A percentile compares a stretch with the other conserved stretches of the same genome.
phyloP scores from a whole-genome alignment of 169 alveolate species.

The Cystoisospora suis region DNA sequence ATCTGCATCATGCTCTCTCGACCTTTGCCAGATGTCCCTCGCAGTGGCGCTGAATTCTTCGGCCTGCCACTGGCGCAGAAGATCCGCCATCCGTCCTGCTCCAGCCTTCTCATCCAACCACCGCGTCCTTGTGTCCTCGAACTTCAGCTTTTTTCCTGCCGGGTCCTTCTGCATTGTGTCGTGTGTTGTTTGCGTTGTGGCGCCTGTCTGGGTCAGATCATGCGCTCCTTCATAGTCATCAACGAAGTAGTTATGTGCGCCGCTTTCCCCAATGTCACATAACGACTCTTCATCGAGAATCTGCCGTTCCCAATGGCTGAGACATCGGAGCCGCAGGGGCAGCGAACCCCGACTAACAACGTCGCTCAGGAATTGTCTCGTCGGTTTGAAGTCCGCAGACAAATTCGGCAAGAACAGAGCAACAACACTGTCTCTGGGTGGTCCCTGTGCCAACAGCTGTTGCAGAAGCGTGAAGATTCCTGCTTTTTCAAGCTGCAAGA shows the following conservation, averaged over 20 bases:
- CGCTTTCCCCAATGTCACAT: background rate
- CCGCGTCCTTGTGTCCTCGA: background rate
- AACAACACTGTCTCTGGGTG: background rate
- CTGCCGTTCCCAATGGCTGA: background rate
- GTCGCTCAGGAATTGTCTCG: background rate
- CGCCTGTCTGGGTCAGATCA: background rate
- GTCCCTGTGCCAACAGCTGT: background rate
- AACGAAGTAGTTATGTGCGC: background rate
- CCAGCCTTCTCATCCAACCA: background rate
- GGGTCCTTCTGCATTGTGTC: background rate
- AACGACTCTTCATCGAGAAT: background rate
- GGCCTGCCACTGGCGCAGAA: background rate
- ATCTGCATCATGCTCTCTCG: background rate
- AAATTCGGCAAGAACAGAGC: background rate
- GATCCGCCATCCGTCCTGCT: background rate
- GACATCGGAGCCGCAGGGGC: background rate
- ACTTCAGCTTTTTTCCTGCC: background rate
- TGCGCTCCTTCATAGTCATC: background rate
- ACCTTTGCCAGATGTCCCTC: no score
- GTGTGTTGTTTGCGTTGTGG: background rate
- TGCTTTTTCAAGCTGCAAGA: background rate
- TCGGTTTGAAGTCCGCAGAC: background rate
- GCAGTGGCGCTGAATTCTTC: no score
- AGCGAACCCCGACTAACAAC: conserved; percentile 12
- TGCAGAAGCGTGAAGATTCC: background rate